A percentile compares a stretch with the other conserved stretches of the same genome.
Conservation (phyloP, 441 rosid species). For the Populus hybrid region DNA sequence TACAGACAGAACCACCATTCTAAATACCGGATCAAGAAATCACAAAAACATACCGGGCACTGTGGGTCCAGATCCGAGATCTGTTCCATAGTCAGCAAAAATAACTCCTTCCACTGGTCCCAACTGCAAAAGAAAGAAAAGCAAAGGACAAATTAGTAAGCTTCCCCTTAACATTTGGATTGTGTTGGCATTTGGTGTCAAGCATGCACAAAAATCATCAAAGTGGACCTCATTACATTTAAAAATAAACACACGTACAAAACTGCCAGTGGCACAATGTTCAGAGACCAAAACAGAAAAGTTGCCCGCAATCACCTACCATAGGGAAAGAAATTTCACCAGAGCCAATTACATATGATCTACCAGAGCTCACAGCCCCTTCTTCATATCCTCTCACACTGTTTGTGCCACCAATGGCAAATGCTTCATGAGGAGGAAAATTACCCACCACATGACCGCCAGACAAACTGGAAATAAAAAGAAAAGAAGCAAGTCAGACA, state of each 20-base stretch:
- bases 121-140: constrained; percentile 41
- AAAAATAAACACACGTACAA: neutral
- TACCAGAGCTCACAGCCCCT: constrained; percentile 93
- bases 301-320: constrained; percentile 40
- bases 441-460: constrained; percentile 90
- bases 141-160: neutral
- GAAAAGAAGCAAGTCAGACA: constrained; percentile 21
- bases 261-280: neutral
- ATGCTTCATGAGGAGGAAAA: constrained; percentile 94
- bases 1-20: neutral
- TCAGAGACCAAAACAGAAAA: neutral
- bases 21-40: neutral
- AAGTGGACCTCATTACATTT: neutral
- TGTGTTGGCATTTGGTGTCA: neutral
- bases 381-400: constrained; percentile 97
- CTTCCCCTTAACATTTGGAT: neutral
- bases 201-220: neutral
- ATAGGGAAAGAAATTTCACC: constrained; percentile 82
- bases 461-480: constrained; percentile 49
- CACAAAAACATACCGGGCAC: constrained; percentile 58
- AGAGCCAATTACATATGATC: constrained; percentile 80
- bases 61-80: constrained; percentile 71
- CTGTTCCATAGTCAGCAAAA: constrained; percentile 91
- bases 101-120: constrained; percentile 89
- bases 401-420: constrained; percentile 89